Percentiles rank a stretch among this genome's conserved stretches.
Conservation (phyloP, 495 filamentous ascomycete genomes). For the Penicillium salamii region DNA sequence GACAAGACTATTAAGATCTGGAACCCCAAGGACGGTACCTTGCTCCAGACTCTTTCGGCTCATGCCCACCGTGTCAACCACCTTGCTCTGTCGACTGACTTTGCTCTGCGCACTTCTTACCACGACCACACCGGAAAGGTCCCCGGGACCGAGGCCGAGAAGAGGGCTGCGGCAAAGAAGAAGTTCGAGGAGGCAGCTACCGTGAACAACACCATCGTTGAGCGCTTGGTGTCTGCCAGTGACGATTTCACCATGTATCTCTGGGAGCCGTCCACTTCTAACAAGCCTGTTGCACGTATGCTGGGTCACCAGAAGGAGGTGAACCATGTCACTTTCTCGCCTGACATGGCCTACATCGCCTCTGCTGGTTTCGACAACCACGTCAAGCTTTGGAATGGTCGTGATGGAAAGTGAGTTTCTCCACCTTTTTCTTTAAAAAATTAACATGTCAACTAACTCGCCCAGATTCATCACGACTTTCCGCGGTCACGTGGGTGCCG, state of each 20-base stretch:
- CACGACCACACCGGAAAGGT: slow-evolving; percentile 77
- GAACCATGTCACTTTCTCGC: slow-evolving; percentile 92
- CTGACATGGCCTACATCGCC: slow-evolving; percentile 82
- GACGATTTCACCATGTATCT: slow-evolving; percentile 98
- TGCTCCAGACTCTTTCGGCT: slow-evolving; percentile 72
- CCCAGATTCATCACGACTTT: slow-evolving; percentile 75
- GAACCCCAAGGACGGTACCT: slow-evolving; percentile 73
- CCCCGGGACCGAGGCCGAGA: slow-evolving; percentile 66
- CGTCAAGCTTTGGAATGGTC: slow-evolving; percentile 80
- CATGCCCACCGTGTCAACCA: slow-evolving; percentile 98
- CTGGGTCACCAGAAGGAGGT: slow-evolving; percentile 94
- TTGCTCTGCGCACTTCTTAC: slow-evolving; percentile 81
- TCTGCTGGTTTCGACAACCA: slow-evolving; percentile 90
- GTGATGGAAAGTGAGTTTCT: slow-evolving; percentile 57
- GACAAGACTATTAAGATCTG: slow-evolving; percentile 94
- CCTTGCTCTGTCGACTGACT: slow-evolving; percentile 89
- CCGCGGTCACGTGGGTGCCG: slow-evolving; percentile 87
- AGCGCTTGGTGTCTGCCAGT: slow-evolving; percentile 84
- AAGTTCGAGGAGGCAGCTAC: slow-evolving; percentile 89
- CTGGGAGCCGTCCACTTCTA: slow-evolving; percentile 80
- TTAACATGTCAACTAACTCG: slow-evolving; percentile 3
- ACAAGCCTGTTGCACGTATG: slow-evolving; percentile 82
- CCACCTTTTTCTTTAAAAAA: not conserved
- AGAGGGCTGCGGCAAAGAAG: slow-evolving; percentile 70
- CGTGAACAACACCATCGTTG: slow-evolving; percentile 71